Evolutionary conservation across 768 basidiomycete species (phyloP).

Genomic region (Kwoniella dendrophila): DNA sequence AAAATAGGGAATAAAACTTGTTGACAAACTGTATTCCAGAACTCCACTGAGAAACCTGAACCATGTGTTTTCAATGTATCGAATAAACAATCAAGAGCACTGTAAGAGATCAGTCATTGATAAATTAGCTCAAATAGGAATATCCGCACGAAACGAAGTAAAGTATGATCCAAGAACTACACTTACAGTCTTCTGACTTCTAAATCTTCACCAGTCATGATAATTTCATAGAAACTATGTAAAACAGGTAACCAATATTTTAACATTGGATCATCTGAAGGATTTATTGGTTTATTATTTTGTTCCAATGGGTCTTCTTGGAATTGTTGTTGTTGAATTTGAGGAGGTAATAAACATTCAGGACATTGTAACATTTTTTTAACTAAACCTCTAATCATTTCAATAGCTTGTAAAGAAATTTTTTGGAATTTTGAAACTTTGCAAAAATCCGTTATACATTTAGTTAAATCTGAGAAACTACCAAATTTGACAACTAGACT

Average conservation of each 20-base stretch:
- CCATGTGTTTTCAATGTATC: slow-evolving; percentile 90
- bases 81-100: slow-evolving; percentile 95
- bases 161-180: neutral
- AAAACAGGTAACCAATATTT: slow-evolving; percentile 95
- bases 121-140: slow-evolving; percentile 1
- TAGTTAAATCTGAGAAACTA: slow-evolving; percentile 90
- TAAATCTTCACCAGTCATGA: slow-evolving; percentile 98
- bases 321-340: slow-evolving; percentile 4
- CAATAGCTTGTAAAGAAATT: slow-evolving; percentile 92
- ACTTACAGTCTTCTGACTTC: slow-evolving; percentile 94
- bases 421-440: slow-evolving; percentile 99
- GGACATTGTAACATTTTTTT: slow-evolving; percentile 85
- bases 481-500: slow-evolving; percentile 86
- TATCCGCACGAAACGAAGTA: neutral
- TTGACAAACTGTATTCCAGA: slow-evolving; percentile 97
- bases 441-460: slow-evolving; percentile 98
- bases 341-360: slow-evolving; percentile 61
- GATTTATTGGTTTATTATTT: neutral
- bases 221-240: slow-evolving; percentile 98
- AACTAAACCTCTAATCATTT: slow-evolving; percentile 90
- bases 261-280: slow-evolving; percentile 75
- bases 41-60: slow-evolving; percentile 77
- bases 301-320: slow-evolving; percentile 6
- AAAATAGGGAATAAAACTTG: slow-evolving; percentile 98
- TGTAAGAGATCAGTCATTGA: slow-evolving; percentile 53